Percentiles rank a stretch among this genome's conserved stretches.
Conservation (phyloP, 352 stramenopile genomes). For the Pythium myriotylum region DNA sequence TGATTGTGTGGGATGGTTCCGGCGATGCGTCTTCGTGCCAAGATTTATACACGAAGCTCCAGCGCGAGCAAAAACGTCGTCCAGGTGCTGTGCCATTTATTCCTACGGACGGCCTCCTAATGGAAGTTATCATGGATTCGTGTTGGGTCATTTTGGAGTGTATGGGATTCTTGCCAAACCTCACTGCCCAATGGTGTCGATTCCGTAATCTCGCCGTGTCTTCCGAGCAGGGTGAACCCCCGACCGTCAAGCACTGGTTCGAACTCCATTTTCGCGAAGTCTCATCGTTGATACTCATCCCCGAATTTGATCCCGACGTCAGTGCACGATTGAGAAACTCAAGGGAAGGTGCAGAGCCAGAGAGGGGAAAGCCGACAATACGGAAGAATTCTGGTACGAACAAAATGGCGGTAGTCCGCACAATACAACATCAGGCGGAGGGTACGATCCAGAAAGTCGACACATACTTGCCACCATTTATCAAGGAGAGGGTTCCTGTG, state of each 20-base stretch:
- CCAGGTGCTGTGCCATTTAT: slow-evolving; percentile 23
- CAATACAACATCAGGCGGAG: neutral
- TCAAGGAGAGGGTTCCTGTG: slow-evolving; percentile 50
- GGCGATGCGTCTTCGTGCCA: slow-evolving; percentile 28
- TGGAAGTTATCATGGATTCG: slow-evolving; percentile 68
- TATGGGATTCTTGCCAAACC: slow-evolving; percentile 49
- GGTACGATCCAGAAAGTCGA: slow-evolving; percentile 3
- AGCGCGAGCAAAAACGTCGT: slow-evolving; percentile 9
- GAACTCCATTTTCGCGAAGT: slow-evolving; percentile 71
- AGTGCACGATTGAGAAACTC: slow-evolving; percentile 31
- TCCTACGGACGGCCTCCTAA: slow-evolving; percentile 45
- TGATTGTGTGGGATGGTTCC: slow-evolving; percentile 78
- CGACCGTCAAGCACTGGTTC: slow-evolving; percentile 23
- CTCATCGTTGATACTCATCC: slow-evolving; percentile 64
- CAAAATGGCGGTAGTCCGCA: neutral
- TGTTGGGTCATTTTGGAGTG: slow-evolving; percentile 63
- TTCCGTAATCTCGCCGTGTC: slow-evolving; percentile 71
- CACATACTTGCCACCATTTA: slow-evolving; percentile 50
- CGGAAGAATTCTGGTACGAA: neutral
- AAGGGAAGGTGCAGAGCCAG: neutral
- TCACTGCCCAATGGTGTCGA: slow-evolving; percentile 60
- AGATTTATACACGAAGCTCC: slow-evolving; percentile 30
- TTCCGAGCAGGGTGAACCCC: slow-evolving; percentile 28
- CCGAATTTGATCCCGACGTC: slow-evolving; percentile 49
- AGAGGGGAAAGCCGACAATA: neutral